A percentile compares a stretch with the other conserved stretches of the same genome.
Evolutionary conservation across 257 asterid genomes (phyloP).

Genomic region (Solanum paucissectum): DNA sequence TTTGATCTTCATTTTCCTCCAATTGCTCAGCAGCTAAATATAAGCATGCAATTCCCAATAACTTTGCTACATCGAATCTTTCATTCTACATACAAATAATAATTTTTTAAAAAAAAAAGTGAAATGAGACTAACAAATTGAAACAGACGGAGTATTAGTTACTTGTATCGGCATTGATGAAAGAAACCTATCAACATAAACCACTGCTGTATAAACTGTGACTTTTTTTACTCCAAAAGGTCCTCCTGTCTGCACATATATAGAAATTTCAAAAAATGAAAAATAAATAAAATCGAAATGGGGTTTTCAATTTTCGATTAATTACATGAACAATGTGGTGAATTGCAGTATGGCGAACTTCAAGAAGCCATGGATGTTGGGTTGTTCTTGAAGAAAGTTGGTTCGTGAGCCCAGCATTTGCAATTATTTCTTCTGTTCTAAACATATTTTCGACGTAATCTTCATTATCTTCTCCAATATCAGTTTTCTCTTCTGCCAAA

Average conservation of each 20-base stretch:
- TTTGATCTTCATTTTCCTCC: neutral
- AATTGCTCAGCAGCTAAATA: neutral
- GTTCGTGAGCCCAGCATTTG: neutral
- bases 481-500: neutral
- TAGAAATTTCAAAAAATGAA: neutral
- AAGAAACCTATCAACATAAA: neutral
- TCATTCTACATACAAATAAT: neutral
- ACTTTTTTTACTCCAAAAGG: neutral
- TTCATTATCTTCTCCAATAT: neutral
- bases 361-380: neutral
- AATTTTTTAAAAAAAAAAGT: too few relatives aligned
- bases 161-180: neutral
- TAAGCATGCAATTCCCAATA: neutral
- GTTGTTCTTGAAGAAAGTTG: neutral
- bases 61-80: neutral
- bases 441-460: neutral
- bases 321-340: neutral
- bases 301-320: neutral
- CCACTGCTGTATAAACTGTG: neutral
- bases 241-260: neutral
- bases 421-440: neutral
- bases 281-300: neutral
- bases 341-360: neutral
- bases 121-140: neutral
- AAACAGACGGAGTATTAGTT: neutral